Evolutionary conservation across 176 grass and related monocot species (phyloP).

Genomic region (Aegilops tauschii): DNA sequence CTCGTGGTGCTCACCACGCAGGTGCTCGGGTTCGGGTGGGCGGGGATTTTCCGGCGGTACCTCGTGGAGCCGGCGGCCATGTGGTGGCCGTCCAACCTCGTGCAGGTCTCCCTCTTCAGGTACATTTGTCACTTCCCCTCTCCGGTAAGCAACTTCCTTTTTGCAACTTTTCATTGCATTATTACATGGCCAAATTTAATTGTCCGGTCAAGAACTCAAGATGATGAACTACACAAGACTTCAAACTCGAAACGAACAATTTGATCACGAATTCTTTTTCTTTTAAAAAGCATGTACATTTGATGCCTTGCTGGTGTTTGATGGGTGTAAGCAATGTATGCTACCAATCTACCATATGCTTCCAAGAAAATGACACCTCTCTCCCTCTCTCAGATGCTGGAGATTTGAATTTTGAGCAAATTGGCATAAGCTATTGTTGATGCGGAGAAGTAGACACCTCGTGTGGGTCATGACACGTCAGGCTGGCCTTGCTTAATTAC

Average conservation of each 20-base stretch:
- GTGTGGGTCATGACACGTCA: conserved; percentile 5
- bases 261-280: too few relatives aligned
- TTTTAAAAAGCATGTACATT: too few relatives aligned
- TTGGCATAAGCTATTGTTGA: background rate
- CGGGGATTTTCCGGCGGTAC: conserved; percentile 90
- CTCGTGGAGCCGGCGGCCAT: conserved; percentile 85
- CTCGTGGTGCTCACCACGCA: conserved; percentile 88
- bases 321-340: too few relatives aligned
- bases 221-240: too few relatives aligned
- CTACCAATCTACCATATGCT: background rate
- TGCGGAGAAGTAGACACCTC: background rate
- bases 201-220: too few relatives aligned
- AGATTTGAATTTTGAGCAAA: background rate
- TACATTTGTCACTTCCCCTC: background rate
- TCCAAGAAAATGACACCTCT: background rate
- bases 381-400: background rate
- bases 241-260: too few relatives aligned
- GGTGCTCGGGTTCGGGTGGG: conserved; percentile 88
- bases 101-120: conserved; percentile 95
- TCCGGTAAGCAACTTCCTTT: too few relatives aligned
- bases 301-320: too few relatives aligned
- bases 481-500: background rate
- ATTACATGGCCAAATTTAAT: background rate
- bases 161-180: too few relatives aligned
- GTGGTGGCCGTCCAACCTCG: conserved; percentile 94